Base-by-base conservation (phyloP, 805 yeast species). In the Candida chilensis region DNA sequence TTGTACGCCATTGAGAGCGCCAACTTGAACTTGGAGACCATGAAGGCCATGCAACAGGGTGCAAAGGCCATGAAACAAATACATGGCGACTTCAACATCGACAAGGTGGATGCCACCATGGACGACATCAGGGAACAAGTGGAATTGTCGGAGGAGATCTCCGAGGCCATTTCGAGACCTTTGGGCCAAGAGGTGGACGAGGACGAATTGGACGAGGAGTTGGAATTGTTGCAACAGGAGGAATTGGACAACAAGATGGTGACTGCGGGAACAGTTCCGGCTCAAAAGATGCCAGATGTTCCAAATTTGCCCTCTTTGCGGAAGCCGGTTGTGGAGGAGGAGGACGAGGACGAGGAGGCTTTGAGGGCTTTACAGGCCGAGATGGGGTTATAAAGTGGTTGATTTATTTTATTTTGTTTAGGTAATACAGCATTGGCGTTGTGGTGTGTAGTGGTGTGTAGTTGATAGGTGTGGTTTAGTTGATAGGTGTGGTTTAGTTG, bases 1-100 rank as follows among this genome's bases (percentile, higher is more conserved):
- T 67, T 90, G 44, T 75, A 75, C 37, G 84, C 97, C 13, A 84
- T 92, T 36, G 98, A 92, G 59, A 74, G 81, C 31, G 98, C 98
- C 31, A 90, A 90, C 63, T 74, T 92, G 76, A 92, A 92, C 66
- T 67, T 85, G 57, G 98, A 92, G 61, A 92, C 98, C 19, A 84
- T 92, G 95, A 86, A 86, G 70, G 95, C 95, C 31, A 92, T 92
- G 97, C 82, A 90, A 57, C 94, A 86, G 54, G 97, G 97, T 36
- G 95, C 98, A 4, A 71, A 72, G 50, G 97, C 97, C 25, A 86
- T 92, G 95, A 87, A 88, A 53, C 82, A 81, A 48, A 90, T 92
- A 48, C 97, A 92, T 55, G 88, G 87, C 40, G 95, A 87, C 48
- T 77, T 92, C 64, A 80, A 92, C 52, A 86, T 92, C 37, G 98